phyloP scores from a whole-genome alignment of 148 eudicot species.

The Fagopyrum esculentum region DNA sequence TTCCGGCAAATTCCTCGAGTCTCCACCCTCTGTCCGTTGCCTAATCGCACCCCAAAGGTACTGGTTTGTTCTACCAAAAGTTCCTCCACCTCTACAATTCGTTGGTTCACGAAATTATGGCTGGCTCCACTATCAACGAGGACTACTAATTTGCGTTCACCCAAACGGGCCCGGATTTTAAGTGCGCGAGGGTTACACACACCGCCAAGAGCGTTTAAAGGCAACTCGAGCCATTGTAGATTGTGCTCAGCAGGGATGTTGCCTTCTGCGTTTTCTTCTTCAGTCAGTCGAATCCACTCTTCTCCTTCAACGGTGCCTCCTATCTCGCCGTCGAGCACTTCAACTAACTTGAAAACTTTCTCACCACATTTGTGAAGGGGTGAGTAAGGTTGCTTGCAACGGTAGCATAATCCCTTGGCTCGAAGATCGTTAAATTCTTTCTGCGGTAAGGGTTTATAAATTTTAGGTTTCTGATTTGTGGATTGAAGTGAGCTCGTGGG shows the following conservation, averaged over 20 bases:
- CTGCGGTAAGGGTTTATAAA: not conserved
- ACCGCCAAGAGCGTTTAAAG: not conserved
- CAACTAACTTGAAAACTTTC: not conserved
- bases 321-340: not conserved
- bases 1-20: not conserved
- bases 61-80: not conserved
- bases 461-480: not conserved
- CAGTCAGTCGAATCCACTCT: not conserved
- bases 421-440: not conserved
- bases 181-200: not conserved
- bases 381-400: not conserved
- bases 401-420: not conserved
- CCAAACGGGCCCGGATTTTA: not conserved
- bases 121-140: not conserved
- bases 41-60: not conserved
- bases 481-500: not conserved
- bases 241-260: not conserved
- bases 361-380: not conserved
- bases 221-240: not conserved
- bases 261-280: not conserved
- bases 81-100: not conserved
- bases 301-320: not conserved
- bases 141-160: not conserved
- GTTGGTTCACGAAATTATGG: not conserved
- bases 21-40: no score